phyloP scores from a whole-genome alignment of 257 asterid species.

The Solanum habrochaites region DNA sequence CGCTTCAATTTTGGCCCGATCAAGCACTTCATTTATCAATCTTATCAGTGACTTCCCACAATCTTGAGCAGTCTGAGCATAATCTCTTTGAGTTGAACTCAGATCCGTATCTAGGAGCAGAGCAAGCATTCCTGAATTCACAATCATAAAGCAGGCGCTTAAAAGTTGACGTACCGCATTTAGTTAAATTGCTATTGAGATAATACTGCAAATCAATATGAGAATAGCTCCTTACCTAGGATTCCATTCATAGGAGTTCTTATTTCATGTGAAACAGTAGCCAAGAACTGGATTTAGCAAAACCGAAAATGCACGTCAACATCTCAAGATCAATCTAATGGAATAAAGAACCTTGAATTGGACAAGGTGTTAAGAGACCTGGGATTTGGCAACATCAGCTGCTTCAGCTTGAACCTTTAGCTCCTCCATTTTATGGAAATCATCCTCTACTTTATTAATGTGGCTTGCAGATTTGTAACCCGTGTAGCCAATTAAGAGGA shows the following conservation, averaged over 20 bases:
- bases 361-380: conserved; percentile 29
- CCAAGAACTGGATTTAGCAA: conserved; percentile 53
- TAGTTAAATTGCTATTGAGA: neutral
- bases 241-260: conserved; percentile 97
- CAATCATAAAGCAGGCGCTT: neutral
- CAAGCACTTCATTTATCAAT: conserved; percentile 88
- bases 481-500: conserved; percentile 47
- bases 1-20: conserved; percentile 88
- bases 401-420: conserved; percentile 82
- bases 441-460: conserved; percentile 74
- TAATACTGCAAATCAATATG: neutral
- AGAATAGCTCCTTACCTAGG: conserved; percentile 40
- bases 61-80: conserved; percentile 89
- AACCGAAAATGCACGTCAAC: conserved; percentile 1
- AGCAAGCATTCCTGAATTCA: conserved; percentile 74
- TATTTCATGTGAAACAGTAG: conserved; percentile 96
- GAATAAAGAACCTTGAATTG: neutral
- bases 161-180: neutral
- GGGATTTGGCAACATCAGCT: conserved; percentile 93
- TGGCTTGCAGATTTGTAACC: conserved; percentile 51
- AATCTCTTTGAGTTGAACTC: conserved; percentile 79
- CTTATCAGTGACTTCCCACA: conserved; percentile 82
- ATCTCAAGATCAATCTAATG: neutral
- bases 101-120: conserved; percentile 68
- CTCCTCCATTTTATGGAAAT: conserved; percentile 59